Base-by-base conservation (phyloP, 2,329 filamentous ascomycete genomes). In the Aspergillus hortae region DNA sequence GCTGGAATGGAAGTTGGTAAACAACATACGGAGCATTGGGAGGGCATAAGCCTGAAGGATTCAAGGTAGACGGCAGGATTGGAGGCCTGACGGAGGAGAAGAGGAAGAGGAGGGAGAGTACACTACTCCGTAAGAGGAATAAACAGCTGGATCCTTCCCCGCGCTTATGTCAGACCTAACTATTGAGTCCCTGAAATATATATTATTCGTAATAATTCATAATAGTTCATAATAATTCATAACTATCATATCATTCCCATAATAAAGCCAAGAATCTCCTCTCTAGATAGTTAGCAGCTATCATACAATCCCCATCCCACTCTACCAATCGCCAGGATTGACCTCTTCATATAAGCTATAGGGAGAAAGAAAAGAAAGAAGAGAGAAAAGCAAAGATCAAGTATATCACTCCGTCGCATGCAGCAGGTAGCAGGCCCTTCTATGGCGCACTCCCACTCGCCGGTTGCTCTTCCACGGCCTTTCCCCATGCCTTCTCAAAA, bases 401-500 rank as follows among this genome's bases (percentile, higher is more conserved):
- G 6, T 30, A 30, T 30, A 30, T 30, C 27, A 30, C 27, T 7
- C 27, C 10, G 27, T 30, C 27, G 7, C 7, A 30, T 23, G 7
- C 27, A 30, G 7, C 27, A 30, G 3, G 27, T 10, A 30, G 27
- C 32, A n/a, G 23, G 10, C 7, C 21, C 43, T 12, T 23, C 30
- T 54, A 56, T 36, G 46, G 30, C 48, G 50, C 42, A 40, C 33
- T 30, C 7, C 43, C 50, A 36, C 43, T 45, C 12, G 48, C 32
- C 5, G 50, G 51, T 30, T 53, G 54, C 14, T 67, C 65, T 32
- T 68, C 66, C 10, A 68, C 60, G 7, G 69, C 69, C 54, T 70
- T 72, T 1, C 68, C 69, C 69, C 69, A 72, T 10, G 68, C 69
- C 46, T 58, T 52, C 53, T 72, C 70, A 36, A 70, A 69, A 4